These are phyloP conservation scores for Peronosclerospora sorghi DNA, from an alignment of 352 stramenopile genomes.

Conservation along the genomic window DNA sequence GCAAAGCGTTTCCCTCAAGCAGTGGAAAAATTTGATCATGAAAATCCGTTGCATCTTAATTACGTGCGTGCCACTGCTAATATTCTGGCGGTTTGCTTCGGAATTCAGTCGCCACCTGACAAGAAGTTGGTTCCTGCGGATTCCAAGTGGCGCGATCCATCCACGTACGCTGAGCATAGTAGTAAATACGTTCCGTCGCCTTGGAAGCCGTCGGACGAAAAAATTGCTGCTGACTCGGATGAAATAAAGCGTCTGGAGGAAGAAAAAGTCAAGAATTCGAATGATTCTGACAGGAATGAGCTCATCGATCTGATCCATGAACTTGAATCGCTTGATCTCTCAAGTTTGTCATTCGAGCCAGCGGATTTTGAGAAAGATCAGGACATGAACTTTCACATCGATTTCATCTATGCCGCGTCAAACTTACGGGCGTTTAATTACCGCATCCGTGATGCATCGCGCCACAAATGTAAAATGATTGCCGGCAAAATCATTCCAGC, in stretches of 20 bases:
- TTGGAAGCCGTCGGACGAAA: conserved; percentile 70
- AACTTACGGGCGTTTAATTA: conserved; percentile 93
- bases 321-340: conserved; percentile 46
- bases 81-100: conserved; percentile 71
- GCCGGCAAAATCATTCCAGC: conserved; percentile 99
- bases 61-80: conserved; percentile 74
- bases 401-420: conserved; percentile 95
- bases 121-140: conserved; percentile 60
- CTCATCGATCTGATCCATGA: conserved; percentile 63
- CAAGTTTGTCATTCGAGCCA: conserved; percentile 51
- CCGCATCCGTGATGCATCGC: conserved; percentile 69
- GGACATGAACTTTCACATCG: conserved; percentile 91
- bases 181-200: conserved; percentile 26
- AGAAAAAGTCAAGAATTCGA: conserved; percentile 50
- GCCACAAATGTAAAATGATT: conserved; percentile 95
- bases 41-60: conserved; percentile 60
- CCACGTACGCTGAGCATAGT: conserved; percentile 49
- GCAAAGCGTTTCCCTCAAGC: conserved; percentile 76
- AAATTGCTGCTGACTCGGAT: conserved; percentile 60
- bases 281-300: conserved; percentile 50
- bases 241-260: conserved; percentile 61
- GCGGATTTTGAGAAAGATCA: conserved; percentile 98
- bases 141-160: conserved; percentile 68
- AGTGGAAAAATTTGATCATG: conserved; percentile 44
- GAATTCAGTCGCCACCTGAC: conserved; percentile 58